These are phyloP conservation scores for Tolypocladium amazonense DNA, from an alignment of 2,329 filamentous ascomycete genomes.

Conservation along the genomic window DNA sequence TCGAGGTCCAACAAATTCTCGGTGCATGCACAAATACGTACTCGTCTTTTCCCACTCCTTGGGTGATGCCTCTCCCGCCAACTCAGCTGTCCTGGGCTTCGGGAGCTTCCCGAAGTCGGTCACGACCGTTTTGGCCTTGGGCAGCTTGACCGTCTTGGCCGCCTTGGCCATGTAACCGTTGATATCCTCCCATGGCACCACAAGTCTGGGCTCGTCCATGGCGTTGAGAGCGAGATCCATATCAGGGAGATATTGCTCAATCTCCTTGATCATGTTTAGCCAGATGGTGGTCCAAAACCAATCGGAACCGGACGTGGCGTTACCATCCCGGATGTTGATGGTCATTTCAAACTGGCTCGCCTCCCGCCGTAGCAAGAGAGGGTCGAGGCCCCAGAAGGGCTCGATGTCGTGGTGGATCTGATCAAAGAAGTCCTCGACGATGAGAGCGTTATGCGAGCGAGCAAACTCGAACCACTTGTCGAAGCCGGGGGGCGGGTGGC, in stretches of 20 bases:
- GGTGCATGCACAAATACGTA: conserved; percentile 16
- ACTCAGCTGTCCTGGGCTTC: conserved; percentile 22
- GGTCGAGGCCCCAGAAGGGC: conserved; percentile 44
- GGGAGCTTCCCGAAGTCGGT: conserved; percentile 32
- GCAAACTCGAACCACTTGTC: conserved; percentile 50
- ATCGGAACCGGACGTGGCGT: conserved; percentile 38
- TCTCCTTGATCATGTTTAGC: conserved; percentile 39
- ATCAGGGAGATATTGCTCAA: conserved; percentile 49
- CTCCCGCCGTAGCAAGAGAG: conserved; percentile 38
- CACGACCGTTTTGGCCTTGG: conserved; percentile 31
- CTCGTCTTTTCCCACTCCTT: conserved; percentile 42
- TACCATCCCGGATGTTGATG: conserved; percentile 45
- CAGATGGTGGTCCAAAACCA: conserved; percentile 51
- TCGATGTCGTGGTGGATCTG: conserved; percentile 52
- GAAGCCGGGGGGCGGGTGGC: conserved; percentile 54
- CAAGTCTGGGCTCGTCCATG: conserved; percentile 56
- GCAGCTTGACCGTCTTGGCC: conserved; percentile 32
- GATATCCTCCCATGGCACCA: conserved; percentile 54
- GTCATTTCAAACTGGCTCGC: conserved; percentile 47
- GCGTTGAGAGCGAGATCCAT: conserved; percentile 58
- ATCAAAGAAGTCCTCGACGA: conserved; percentile 55
- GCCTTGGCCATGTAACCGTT: conserved; percentile 42
- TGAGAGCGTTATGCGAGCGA: conserved; percentile 35
- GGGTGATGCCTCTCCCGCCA: conserved; percentile 20
- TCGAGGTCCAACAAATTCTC: neutral